Conservation (phyloP, 169 alveolate genomes). For the Plasmodium inui region DNA sequence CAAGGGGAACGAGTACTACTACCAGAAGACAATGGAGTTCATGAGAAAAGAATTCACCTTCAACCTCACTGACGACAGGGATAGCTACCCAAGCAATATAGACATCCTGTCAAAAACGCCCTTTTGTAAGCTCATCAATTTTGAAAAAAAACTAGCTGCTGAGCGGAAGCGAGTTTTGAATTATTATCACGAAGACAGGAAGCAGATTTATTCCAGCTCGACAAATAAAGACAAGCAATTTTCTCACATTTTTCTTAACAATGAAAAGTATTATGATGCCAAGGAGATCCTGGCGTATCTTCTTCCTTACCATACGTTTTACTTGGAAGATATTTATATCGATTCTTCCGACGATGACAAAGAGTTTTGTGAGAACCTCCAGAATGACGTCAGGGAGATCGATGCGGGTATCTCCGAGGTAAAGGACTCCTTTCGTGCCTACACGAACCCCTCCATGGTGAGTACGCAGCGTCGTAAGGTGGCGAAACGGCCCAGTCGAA, state of each 20-base stretch:
- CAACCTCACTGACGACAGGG: background rate
- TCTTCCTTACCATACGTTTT: constrained; percentile 59
- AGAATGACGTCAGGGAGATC: constrained; percentile 25
- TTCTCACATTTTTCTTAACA: constrained; percentile 41
- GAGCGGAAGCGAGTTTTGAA: constrained; percentile 55
- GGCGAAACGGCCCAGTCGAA: background rate
- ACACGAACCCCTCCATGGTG: constrained; percentile 49
- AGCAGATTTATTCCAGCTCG: constrained; percentile 38
- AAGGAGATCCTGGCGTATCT: constrained; percentile 56
- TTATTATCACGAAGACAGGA: constrained; percentile 39
- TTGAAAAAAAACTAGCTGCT: constrained; percentile 50
- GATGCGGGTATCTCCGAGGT: constrained; percentile 12
- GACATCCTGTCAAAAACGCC: constrained; percentile 39
- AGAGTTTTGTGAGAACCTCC: background rate
- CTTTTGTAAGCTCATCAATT: constrained; percentile 39
- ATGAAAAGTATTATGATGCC: constrained; percentile 60
- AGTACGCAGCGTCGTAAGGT: background rate
- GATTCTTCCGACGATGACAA: constrained; percentile 14
- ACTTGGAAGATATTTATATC: constrained; percentile 32
- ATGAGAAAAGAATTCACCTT: constrained; percentile 20
- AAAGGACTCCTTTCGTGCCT: constrained; percentile 25
- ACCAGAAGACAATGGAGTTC: constrained; percentile 32
- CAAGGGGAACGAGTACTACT: constrained; percentile 38
- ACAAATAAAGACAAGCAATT: constrained; percentile 64
- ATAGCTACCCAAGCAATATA: background rate